phyloP scores from a whole-genome alignment of 2,329 filamentous ascomycete species.

The Cladosporium sp. region DNA sequence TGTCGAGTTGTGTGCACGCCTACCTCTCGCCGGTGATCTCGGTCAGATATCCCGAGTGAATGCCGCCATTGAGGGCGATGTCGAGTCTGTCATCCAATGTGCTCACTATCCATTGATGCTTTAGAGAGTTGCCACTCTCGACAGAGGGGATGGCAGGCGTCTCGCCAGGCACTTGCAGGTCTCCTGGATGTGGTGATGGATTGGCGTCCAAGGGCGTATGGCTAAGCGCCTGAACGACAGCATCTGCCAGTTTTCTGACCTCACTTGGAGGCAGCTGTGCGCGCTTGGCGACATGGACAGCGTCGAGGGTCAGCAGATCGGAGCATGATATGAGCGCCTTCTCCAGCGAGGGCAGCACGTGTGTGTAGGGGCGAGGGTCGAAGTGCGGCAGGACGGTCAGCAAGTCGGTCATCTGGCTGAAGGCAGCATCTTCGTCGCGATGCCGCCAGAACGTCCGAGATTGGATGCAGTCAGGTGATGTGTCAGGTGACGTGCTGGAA shows the following conservation, averaged over 20 bases:
- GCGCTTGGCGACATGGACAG: conserved; percentile 77
- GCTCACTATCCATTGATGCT: conserved; percentile 61
- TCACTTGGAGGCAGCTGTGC: conserved; percentile 78
- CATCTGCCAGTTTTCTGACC: conserved; percentile 67
- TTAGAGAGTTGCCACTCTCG: conserved; percentile 35
- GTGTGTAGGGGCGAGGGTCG: conserved; percentile 63
- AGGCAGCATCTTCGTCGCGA: conserved; percentile 23
- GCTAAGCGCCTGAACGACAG: conserved; percentile 65
- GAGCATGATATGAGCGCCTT: conserved; percentile 70
- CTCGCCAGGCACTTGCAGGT: not conserved
- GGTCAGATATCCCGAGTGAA: conserved; percentile 75
- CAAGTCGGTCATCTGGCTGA: conserved; percentile 72
- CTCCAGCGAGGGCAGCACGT: conserved; percentile 76
- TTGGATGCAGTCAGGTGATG: not conserved
- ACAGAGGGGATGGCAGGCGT: not conserved
- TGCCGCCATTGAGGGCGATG: conserved; percentile 66
- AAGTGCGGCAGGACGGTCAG: conserved; percentile 77
- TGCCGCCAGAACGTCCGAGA: conserved; percentile 9
- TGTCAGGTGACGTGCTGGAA: not conserved
- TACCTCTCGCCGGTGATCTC: conserved; percentile 90
- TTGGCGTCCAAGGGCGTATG: conserved; percentile 21
- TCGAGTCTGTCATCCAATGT: conserved; percentile 76
- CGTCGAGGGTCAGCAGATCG: conserved; percentile 81
- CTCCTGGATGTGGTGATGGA: not conserved
- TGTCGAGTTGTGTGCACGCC: conserved; percentile 8